Evolutionary conservation across 2,329 filamentous ascomycete species (phyloP).

Genomic region (Diaporthe velutina): DNA sequence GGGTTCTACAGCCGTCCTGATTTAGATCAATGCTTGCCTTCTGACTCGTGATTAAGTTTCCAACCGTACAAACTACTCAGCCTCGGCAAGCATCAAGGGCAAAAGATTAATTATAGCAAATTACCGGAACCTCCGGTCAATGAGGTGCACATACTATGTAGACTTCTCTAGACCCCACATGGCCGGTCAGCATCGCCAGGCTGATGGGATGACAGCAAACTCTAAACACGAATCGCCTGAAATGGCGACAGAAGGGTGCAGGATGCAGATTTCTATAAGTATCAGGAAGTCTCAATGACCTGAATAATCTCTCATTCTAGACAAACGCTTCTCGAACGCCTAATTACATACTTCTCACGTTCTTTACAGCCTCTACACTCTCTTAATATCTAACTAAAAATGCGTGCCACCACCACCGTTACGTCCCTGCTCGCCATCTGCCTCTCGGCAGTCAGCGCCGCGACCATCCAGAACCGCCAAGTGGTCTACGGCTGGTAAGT

Average conservation of each 20-base stretch:
- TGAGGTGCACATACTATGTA: background rate
- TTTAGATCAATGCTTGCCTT: background rate
- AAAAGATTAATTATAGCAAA: background rate
- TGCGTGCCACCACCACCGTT: background rate
- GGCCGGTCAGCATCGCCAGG: background rate
- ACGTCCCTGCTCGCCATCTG: background rate
- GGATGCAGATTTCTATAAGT: background rate
- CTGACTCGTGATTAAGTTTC: background rate
- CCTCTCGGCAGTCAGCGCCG: background rate
- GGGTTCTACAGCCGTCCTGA: background rate
- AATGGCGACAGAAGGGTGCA: background rate
- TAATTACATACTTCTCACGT: background rate
- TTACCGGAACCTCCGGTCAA: background rate
- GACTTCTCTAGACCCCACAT: background rate
- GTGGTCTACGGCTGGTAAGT: conserved; percentile 7
- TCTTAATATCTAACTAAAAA: background rate
- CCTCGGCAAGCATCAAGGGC: conserved; percentile 15
- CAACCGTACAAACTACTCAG: background rate
- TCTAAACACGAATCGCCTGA: conserved; percentile 1
- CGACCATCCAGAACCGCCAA: background rate
- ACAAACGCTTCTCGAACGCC: background rate
- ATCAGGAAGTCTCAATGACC: background rate
- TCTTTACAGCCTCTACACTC: background rate
- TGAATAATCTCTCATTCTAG: background rate
- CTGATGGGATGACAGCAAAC: background rate